Evolutionary conservation across 2,329 filamentous ascomycete species (phyloP).

Genomic region (Curvularia spicifera): DNA sequence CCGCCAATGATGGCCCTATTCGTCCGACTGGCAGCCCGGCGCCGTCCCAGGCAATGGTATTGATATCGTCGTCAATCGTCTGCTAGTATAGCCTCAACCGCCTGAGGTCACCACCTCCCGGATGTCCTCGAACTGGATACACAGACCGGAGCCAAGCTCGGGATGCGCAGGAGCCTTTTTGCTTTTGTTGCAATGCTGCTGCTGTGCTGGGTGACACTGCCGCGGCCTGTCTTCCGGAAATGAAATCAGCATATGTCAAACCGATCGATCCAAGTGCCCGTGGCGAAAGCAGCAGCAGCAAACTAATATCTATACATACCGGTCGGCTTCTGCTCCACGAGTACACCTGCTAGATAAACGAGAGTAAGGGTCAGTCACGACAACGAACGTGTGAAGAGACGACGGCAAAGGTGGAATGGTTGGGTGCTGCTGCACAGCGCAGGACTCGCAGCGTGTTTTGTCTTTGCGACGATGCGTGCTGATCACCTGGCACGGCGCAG

Average conservation of each 20-base stretch:
- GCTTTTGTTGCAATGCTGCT: constrained; percentile 21
- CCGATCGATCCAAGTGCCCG: constrained; percentile 15
- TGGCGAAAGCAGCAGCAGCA: not conserved
- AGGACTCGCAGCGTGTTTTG: constrained; percentile 30
- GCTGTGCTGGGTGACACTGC: constrained; percentile 20
- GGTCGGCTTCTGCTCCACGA: constrained; percentile 8
- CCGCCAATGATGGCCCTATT: not conserved
- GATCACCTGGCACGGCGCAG: constrained; percentile 40
- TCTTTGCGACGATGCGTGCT: constrained; percentile 29
- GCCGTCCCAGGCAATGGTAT: not conserved
- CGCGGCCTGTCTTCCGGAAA: constrained; percentile 23
- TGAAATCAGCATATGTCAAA: constrained; percentile 1
- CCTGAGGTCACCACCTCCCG: not conserved
- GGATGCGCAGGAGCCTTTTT: constrained; percentile 15
- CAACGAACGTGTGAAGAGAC: constrained; percentile 36
- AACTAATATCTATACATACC: not conserved
- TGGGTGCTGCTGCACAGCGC: constrained; percentile 22
- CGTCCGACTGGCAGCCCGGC: not conserved
- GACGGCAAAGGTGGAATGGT: constrained; percentile 21
- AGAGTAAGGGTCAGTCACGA: constrained; percentile 19
- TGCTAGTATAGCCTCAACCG: not conserved
- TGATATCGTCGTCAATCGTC: not conserved
- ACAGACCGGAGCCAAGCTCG: constrained; percentile 1
- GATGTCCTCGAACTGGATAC: not conserved
- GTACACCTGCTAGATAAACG: constrained; percentile 9